A percentile compares a stretch with the other conserved stretches of the same genome.
These are phyloP conservation scores for Pharus latifolius DNA, from an alignment of 176 grass and related monocot genomes.

Conservation along the genomic window DNA sequence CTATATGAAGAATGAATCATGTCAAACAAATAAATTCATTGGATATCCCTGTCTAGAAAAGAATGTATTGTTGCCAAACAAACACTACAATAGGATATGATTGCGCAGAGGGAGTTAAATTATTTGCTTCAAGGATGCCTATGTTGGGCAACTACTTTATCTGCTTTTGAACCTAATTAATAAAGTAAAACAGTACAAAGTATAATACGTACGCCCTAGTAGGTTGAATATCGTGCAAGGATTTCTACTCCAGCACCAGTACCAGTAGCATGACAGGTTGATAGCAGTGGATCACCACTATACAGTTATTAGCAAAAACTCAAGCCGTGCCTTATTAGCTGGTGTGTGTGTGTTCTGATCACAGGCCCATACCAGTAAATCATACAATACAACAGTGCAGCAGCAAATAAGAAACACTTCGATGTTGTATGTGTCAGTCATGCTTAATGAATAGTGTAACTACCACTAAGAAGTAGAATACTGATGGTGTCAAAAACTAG, in stretches of 20 bases:
- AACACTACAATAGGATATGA: neutral
- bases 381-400: neutral
- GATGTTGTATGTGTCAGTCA: neutral
- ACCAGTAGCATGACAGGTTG: neutral
- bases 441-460: neutral
- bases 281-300: neutral
- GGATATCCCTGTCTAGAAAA: neutral
- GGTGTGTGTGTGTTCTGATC: neutral
- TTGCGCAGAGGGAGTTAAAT: neutral
- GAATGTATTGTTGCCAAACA: neutral
- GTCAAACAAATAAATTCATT: neutral
- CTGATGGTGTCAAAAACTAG: neutral
- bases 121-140: neutral
- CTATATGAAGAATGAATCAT: slow-evolving; percentile 21
- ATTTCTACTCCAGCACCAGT: neutral
- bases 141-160: neutral
- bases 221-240: neutral
- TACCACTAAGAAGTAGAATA: neutral
- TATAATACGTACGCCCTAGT: neutral
- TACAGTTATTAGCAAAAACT: neutral
- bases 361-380: neutral
- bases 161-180: neutral
- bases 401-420: neutral
- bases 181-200: neutral
- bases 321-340: neutral